Evolutionary conservation across 2,329 filamentous ascomycete genomes (phyloP), one percentile per base, ranked within the genome.

Genomic region (Lithohypha guttulata): DNA sequence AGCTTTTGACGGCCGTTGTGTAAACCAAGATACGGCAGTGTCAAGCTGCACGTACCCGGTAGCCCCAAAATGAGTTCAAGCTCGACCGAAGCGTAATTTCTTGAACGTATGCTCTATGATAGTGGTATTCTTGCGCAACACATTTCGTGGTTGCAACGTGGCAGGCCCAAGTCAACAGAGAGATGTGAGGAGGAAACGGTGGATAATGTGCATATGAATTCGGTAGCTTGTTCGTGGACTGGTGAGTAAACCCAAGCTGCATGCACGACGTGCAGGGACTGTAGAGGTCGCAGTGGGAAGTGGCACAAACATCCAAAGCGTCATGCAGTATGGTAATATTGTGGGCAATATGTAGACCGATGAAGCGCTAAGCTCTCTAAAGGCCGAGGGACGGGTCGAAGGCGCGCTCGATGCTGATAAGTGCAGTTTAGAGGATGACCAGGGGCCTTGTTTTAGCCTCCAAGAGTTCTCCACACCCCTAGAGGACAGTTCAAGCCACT

Each of bases 11-110:
- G 8, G 21, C 31, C 26, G 18, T 23, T 29, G 36, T 39, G 33
- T 33, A 27, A n/a, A 29, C 32, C 30, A 33, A 26, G 22, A 31
- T 39, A 32, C 32, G 23, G 33, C 26, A 31, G 40, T 22, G 32
- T 37, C 36, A 36, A 39, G 32, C 46, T 48, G 46, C 48, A 48
- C 33, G 43, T 43, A 43, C 26, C 46, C 44, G 42, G 39, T 35
- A 28, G 33, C 34, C 39, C 37, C 33, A 42, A 39, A 34, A 15
- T 18, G 23, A 13, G 15, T 17, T 28, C 27, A 30, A 20, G n/a
- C 18, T 9, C 18, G 23, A 15, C 35, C 14, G 20, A n/a, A 17
- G 15, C 11, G 26, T 7, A 21, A 10, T 19, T 30, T 14, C 18
- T 17, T 22, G 25, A 26, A 23, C 11, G 22, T 29, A 19, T n/a